Evolutionary conservation across 2,329 filamentous ascomycete species (phyloP).

Genomic region (Claviceps lovelessii): DNA sequence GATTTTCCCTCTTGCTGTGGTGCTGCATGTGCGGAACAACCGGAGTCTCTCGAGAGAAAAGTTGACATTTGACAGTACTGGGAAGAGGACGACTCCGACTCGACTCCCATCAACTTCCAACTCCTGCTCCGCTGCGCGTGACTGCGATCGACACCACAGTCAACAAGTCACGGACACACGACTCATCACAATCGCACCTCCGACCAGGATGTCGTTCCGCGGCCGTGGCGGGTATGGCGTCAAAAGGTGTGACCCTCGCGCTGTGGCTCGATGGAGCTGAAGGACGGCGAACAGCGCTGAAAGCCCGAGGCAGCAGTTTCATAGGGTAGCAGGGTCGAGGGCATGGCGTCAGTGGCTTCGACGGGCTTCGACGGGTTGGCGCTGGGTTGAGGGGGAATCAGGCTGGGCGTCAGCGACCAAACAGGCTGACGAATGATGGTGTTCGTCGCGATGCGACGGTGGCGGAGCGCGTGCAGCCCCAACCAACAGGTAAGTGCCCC

Average conservation of each 20-base stretch:
- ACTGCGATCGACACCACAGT: too few relatives aligned
- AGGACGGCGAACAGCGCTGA: neutral
- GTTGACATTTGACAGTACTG: too few relatives aligned
- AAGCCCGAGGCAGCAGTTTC: neutral
- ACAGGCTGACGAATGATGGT: slow-evolving; percentile 4
- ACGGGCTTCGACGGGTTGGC: neutral
- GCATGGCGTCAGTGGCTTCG: slow-evolving; percentile 5
- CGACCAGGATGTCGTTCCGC: slow-evolving; percentile 1
- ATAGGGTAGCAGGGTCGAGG: neutral
- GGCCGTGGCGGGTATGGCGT: slow-evolving; percentile 9
- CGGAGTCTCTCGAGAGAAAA: too few relatives aligned
- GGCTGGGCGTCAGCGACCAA: neutral
- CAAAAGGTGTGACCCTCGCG: slow-evolving; percentile 3
- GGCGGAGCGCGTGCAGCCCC: slow-evolving; percentile 4
- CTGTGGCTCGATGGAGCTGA: neutral
- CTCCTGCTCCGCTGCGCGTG: too few relatives aligned
- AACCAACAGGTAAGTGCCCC: slow-evolving; percentile 1
- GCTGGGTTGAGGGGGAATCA: neutral
- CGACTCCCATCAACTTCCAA: too few relatives aligned
- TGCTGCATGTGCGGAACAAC: too few relatives aligned
- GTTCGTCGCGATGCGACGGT: slow-evolving; percentile 9
- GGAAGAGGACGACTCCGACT: too few relatives aligned
- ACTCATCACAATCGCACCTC: neutral
- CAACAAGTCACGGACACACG: neutral
- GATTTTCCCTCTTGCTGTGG: too few relatives aligned